Evolutionary conservation across 108 stramenopile species (phyloP).

Genomic region (Cyclotella atomus): DNA sequence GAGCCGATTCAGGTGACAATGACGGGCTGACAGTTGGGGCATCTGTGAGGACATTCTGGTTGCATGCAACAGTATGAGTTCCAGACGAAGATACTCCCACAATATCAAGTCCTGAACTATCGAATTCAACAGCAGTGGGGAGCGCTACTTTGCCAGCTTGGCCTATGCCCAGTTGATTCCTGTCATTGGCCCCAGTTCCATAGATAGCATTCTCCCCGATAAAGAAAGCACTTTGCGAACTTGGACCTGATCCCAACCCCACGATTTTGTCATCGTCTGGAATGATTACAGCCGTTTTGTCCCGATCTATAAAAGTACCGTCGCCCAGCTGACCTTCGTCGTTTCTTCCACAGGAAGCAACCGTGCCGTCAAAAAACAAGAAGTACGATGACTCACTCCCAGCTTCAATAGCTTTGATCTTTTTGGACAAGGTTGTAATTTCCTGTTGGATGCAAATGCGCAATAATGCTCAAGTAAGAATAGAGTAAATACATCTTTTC

Average conservation of each 20-base stretch:
- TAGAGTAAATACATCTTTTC: neutral
- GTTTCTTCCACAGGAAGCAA: conserved; percentile 38
- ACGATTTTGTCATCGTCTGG: conserved; percentile 16
- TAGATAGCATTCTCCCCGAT: neutral
- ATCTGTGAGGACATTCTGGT: neutral
- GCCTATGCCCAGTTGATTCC: conserved; percentile 14
- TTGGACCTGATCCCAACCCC: conserved; percentile 33
- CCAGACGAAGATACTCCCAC: neutral
- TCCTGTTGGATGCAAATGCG: no score
- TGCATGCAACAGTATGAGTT: conserved; percentile 4
- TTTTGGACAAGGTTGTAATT: neutral
- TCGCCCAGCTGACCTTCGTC: conserved; percentile 47
- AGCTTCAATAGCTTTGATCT: conserved; percentile 2
- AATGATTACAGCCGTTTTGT: conserved; percentile 15
- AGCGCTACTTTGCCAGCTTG: neutral
- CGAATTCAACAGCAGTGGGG: neutral
- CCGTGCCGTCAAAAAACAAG: conserved; percentile 38
- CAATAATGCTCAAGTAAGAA: neutral
- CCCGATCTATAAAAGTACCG: conserved; percentile 29
- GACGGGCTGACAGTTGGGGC: neutral
- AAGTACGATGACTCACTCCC: conserved; percentile 36
- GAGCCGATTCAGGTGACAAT: neutral
- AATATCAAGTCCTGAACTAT: neutral
- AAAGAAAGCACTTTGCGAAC: conserved; percentile 37
- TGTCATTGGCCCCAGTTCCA: conserved; percentile 26